phyloP scores from a whole-genome alignment of 108 stramenopile genomes.

The Mayamaea pseudoterrestris region DNA sequence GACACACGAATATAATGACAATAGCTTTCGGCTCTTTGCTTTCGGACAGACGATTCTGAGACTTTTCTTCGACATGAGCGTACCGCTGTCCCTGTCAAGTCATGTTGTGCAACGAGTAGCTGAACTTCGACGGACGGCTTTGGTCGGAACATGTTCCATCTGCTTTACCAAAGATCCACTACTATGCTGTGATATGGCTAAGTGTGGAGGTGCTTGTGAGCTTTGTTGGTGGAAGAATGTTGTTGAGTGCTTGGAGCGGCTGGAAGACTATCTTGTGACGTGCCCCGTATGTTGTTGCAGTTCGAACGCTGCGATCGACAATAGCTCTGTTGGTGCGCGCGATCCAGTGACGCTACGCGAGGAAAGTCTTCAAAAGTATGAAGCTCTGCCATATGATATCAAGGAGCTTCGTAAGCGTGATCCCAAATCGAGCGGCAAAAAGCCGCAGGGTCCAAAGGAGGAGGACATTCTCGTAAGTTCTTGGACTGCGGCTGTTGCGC shows the following conservation, averaged over 20 bases:
- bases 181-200: neutral
- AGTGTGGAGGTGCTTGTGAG: conserved; percentile 38
- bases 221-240: conserved; percentile 53
- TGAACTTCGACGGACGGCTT: conserved; percentile 20
- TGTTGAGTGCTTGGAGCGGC: conserved; percentile 23
- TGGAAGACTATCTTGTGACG: conserved; percentile 26
- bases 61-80: conserved; percentile 41
- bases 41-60: conserved; percentile 19
- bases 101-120: conserved; percentile 53
- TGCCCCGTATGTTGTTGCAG: conserved; percentile 32
- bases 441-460: conserved; percentile 13
- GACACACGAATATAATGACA: neutral
- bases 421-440: neutral
- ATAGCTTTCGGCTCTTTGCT: conserved; percentile 11
- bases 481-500: conserved; percentile 42
- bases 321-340: neutral
- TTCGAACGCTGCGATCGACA: neutral
- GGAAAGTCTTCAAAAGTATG: conserved; percentile 19
- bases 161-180: neutral
- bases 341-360: neutral
- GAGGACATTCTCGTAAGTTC: conserved; percentile 26
- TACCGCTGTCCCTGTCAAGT: conserved; percentile 43
- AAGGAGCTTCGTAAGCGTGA: conserved; percentile 43
- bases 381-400: conserved; percentile 26
- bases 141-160: neutral